Percentiles rank a stretch among this genome's conserved stretches.
Conservation (phyloP, 163 green algal species). For the Chlamydomonas reinhardtii region DNA sequence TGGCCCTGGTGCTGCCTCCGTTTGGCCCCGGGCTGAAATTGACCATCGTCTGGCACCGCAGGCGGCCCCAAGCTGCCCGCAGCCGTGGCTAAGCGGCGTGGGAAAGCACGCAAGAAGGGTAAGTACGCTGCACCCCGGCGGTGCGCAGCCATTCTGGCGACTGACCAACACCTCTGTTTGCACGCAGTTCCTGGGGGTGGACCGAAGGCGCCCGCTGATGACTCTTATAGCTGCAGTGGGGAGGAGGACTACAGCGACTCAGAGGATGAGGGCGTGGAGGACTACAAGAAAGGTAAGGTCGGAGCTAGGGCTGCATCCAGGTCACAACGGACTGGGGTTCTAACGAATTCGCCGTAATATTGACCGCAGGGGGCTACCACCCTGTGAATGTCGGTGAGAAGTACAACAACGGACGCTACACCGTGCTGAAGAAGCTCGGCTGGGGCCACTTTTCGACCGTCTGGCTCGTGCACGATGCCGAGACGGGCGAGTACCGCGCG, state of each 20-base stretch:
- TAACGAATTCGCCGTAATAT: too few species aligned
- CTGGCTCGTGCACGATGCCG: constrained; percentile 91
- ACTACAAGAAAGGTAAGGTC: constrained; percentile 72
- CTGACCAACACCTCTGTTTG: too few species aligned
- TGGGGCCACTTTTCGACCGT: constrained; percentile 99
- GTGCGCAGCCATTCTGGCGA: too few species aligned
- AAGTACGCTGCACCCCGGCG: too few species aligned
- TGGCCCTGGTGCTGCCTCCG: too few species aligned
- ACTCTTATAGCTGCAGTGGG: background rate
- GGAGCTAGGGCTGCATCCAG: constrained; percentile 6
- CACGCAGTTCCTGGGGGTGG: too few species aligned
- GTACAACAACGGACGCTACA: constrained; percentile 93
- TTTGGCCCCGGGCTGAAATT: too few species aligned
- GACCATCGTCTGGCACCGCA: background rate
- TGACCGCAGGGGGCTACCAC: constrained; percentile 91
- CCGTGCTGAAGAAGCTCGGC: constrained; percentile 95
- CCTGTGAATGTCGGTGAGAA: constrained; percentile 91
- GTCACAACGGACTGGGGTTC: too few species aligned
- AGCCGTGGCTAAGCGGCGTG: constrained; percentile 23
- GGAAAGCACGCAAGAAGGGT: constrained; percentile 36
- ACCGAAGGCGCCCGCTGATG: background rate
- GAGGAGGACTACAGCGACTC: constrained; percentile 51
- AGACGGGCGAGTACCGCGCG: constrained; percentile 64
- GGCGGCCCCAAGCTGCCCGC: constrained; percentile 26
- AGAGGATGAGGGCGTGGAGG: constrained; percentile 77